Base-by-base conservation (phyloP, 306 rosid species). In the Vachellia pachyceras region DNA sequence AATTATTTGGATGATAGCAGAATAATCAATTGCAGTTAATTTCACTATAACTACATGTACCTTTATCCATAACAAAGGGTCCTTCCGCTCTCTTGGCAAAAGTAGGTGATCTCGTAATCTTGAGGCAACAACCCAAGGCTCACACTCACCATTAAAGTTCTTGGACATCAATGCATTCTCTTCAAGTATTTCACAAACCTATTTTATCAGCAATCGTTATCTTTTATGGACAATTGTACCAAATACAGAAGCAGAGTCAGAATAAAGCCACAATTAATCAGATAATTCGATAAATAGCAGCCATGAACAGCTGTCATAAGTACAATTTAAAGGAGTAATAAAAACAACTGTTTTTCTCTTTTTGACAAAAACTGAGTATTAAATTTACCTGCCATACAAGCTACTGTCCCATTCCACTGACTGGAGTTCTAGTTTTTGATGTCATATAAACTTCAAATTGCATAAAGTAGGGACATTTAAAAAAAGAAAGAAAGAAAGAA, bases 101-200 rank as follows among this genome's bases (percentile, higher is more conserved):
- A 95, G 97, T 87, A 95, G 90, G 85, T 90, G 95, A 89, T 92
- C 98, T 10, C 95, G 92, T 85, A 95, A 85, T 82, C 90, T 81
- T 75, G 98, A 90, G 44, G 94, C 90, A 87, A 95, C 91, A 75
- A 92, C 90, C 98, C 98, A 95, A 57, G 97, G 84, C 86, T 90
- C 98, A 80, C 79, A 72, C 86, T 88, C 91, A 37, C 88, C 86
- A 65, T 86, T 85, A 46, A 12, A 81, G 60, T 87, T 85, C 83
- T 87, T 91, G 64, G 98, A 89, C 69, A 79, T 85, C 85, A 92
- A 52, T 25, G 94, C 97, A 79, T 91, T 92, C 77, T 95, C 97
- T 90, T 91, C 98, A 8, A 95, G 98, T 84, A 90, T 83, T 83
- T 92, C 97, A 76, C 98, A 91, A 45, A 86, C 94, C 98, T 95